These are phyloP conservation scores for Plasmodium vivax DNA, from an alignment of 169 alveolate species.

Conservation along the genomic window DNA sequence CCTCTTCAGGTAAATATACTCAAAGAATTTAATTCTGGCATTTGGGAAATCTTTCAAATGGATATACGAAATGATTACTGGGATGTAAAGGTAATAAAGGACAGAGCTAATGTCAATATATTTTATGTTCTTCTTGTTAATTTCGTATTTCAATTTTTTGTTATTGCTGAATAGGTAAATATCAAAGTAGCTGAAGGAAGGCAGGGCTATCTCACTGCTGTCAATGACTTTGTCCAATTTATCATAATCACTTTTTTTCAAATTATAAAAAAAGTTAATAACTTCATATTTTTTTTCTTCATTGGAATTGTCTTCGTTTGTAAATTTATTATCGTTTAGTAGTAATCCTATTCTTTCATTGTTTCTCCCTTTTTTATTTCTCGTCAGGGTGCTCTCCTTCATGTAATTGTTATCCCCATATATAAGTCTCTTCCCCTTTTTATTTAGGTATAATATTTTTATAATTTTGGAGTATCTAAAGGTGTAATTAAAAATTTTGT, in stretches of 20 bases:
- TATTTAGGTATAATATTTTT: slow-evolving; percentile 43
- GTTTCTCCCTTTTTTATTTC: slow-evolving; percentile 43
- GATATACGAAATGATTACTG: slow-evolving; percentile 51
- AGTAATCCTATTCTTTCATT: slow-evolving; percentile 15
- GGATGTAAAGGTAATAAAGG: slow-evolving; percentile 27
- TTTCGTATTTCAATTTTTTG: slow-evolving; percentile 67
- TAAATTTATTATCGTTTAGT: slow-evolving; percentile 3
- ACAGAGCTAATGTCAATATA: slow-evolving; percentile 50
- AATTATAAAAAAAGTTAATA: slow-evolving; percentile 26
- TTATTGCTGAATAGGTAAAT: slow-evolving; percentile 70
- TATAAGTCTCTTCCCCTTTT: slow-evolving; percentile 57
- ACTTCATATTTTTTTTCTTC: slow-evolving; percentile 23
- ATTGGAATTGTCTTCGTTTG: not conserved
- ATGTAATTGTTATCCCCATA: slow-evolving; percentile 51
- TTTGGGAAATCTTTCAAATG: slow-evolving; percentile 54
- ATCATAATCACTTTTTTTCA: slow-evolving; percentile 50
- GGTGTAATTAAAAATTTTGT: slow-evolving; percentile 20
- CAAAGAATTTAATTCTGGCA: slow-evolving; percentile 45
- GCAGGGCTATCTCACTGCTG: slow-evolving; percentile 32
- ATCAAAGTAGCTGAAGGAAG: slow-evolving; percentile 63
- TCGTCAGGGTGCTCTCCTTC: slow-evolving; percentile 11
- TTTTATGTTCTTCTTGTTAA: slow-evolving; percentile 65
- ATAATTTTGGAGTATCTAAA: slow-evolving; percentile 58
- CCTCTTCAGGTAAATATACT: slow-evolving; percentile 52
- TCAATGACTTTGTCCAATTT: slow-evolving; percentile 51